Evolutionary conservation across 75 land plant genomes (phyloP).

Genomic region (Isoetes taiwanensis): DNA sequence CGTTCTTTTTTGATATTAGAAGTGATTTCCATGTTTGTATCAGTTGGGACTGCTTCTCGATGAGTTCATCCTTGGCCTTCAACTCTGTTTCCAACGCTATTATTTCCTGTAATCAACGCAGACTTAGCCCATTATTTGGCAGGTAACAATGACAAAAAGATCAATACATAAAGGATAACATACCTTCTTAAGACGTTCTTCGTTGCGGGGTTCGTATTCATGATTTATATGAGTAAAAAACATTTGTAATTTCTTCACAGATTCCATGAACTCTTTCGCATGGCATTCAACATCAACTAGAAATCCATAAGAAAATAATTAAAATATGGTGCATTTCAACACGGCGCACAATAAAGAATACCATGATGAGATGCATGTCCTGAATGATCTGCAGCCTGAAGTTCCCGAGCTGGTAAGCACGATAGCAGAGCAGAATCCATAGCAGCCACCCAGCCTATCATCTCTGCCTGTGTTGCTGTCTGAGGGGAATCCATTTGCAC

Average conservation of each 20-base stretch:
- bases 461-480: slow-evolving; percentile 44
- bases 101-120: slow-evolving; percentile 84
- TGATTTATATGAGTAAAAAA: slow-evolving; percentile 73
- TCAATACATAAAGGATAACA: not conserved
- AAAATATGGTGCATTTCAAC: too few relatives aligned
- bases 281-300: slow-evolving; percentile 98
- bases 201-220: slow-evolving; percentile 60
- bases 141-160: not conserved
- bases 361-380: slow-evolving; percentile 92
- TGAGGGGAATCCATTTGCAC: too few relatives aligned
- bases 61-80: slow-evolving; percentile 18
- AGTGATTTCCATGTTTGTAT: too few relatives aligned
- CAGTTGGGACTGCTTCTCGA: too few relatives aligned
- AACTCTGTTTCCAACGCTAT: slow-evolving; percentile 21
- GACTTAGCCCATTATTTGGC: too few relatives aligned
- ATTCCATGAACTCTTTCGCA: slow-evolving; percentile 98
- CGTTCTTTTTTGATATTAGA: too few relatives aligned
- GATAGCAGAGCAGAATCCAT: slow-evolving; percentile 84
- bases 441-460: slow-evolving; percentile 51
- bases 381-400: slow-evolving; percentile 95
- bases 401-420: slow-evolving; percentile 97
- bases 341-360: too few relatives aligned
- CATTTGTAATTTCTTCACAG: slow-evolving; percentile 82
- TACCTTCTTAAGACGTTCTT: slow-evolving; percentile 67
- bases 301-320: too few relatives aligned